Base-by-base conservation (phyloP, 257 asterid genomes). In the Solanum medicagineum region DNA sequence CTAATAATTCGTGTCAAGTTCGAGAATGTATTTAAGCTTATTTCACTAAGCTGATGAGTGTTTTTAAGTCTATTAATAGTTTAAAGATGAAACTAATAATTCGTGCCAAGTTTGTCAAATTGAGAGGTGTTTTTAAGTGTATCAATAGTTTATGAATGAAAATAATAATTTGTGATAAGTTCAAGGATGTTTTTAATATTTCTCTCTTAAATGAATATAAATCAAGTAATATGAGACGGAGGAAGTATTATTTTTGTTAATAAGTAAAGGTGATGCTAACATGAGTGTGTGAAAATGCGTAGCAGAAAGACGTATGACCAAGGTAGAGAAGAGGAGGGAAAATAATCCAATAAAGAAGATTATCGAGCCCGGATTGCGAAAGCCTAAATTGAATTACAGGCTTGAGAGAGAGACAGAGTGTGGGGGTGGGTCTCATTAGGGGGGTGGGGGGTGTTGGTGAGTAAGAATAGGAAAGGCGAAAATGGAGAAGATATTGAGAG, bases 401-500 rank as follows among this genome's bases (percentile, higher is more conserved):
- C 45, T 81, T 77, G 47, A 15, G 45, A 12, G 51, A 63, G 8
- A 63, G 53, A 70, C 24, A 29, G 53, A 19, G 63, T 51, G 24
- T 75, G 59, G 62, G 74, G 62, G 74, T 42, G 36, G 74, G 40
- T 7, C 11, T 17, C 3, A n/a, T 24, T 2, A 11, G 0, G 62
- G 60, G 42, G 22, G 15, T 17, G 60, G 57, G 55, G 81, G 57
- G 56, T 16, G 57, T 45, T 60, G 73, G 86, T 54, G 86, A 73
- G 84, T 80, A 69, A 85, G 71, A 65, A 26, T 84, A 68, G 80
- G 84, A 83, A 29, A 84, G 84, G 62, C 87, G 91, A 92, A 91
- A 92, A 93, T 88, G 95, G 96, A 92, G 94, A 93, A 90, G 97
- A 94, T 92, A 88, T 87, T 89, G 92, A 85, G 92, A 90, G 94